Evolutionary conservation across 805 yeast genomes (phyloP).

Genomic region (Debaryomyces prosopidis): DNA sequence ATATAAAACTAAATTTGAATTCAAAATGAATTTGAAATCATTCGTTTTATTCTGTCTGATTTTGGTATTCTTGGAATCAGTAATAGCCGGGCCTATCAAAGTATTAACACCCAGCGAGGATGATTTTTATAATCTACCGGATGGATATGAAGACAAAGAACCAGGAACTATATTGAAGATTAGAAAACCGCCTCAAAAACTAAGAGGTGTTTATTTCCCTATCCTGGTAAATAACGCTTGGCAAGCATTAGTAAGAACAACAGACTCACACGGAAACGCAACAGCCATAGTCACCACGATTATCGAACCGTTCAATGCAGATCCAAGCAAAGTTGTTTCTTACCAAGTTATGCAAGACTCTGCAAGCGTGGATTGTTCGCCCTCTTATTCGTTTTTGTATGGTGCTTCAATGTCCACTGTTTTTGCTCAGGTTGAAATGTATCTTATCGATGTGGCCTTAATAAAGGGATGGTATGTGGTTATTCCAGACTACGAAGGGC

Average conservation of each 20-base stretch:
- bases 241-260: conserved; percentile 22
- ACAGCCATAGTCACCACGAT: conserved; percentile 25
- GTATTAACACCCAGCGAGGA: conserved; percentile 13
- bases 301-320: conserved; percentile 29
- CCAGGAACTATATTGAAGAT: conserved; percentile 24
- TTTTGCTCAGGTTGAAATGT: conserved; percentile 15
- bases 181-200: conserved; percentile 18
- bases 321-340: conserved; percentile 23
- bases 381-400: conserved; percentile 21
- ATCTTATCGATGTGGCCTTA: conserved; percentile 19
- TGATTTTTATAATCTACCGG: conserved; percentile 23
- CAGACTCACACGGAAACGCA: conserved; percentile 26
- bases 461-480: conserved; percentile 34
- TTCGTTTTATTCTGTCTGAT: not conserved
- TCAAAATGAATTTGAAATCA: not conserved
- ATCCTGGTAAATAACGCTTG: conserved; percentile 21
- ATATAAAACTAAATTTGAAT: too few relatives aligned
- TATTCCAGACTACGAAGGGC: conserved; percentile 38
- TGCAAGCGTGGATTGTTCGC: conserved; percentile 24
- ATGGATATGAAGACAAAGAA: conserved; percentile 16
- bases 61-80: not conserved
- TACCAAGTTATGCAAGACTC: conserved; percentile 32
- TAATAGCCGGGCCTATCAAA: not conserved
- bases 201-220: conserved; percentile 17
- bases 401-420: conserved; percentile 13